Evolutionary conservation across 768 basidiomycete genomes (phyloP), one percentile per base, ranked within the genome.

Genomic region (Nidularia pulvinata): DNA sequence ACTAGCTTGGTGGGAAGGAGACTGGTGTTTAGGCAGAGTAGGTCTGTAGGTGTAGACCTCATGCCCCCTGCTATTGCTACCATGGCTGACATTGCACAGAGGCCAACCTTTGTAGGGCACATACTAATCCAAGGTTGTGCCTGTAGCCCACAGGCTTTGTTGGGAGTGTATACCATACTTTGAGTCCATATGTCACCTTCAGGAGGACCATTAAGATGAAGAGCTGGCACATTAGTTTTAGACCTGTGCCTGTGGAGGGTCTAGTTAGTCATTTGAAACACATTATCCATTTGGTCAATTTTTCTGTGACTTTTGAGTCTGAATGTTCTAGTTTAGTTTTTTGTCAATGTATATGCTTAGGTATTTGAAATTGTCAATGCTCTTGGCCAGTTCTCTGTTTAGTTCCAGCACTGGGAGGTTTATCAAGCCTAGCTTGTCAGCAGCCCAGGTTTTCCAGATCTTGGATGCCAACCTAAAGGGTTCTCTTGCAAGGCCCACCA

Each of bases 161-260:
- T 2, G 45, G 45, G 25, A 5, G 45, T 10, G 3, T 58, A 50
- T 59, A 66, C 62, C 61, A 67, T 0, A 66, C 47, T 14, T 66
- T 62, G 4, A 55, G 55, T 2, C 53, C 51, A 19, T 66, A 65
- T 0, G 55, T 54, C 46, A 64, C 54, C 30, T 61, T 60, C 0
- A 60, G 63, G 3, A 65, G 25, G 2, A 58, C 59, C 9, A 62
- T 63, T 14, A 63, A 49, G 0, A 51, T 9, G 43, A 61, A 67
- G 11, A 67, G 53, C 16, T 50, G 57, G 5, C 45, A 6, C 39
- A 55, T 57, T 16, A 42, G 11, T 11, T 4, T 16, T 11, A 42
- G 3, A 2, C 39, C 16, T 42, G 5, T 11, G 16, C 64, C 64
- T 1, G n/a, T 55, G 14, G 43, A 49, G 0, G 48, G 37, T 36